Evolutionary conservation across 208 protist species (phyloP), one percentile per base, ranked within the genome.

Genomic region (Wallacemonas sp.): DNA sequence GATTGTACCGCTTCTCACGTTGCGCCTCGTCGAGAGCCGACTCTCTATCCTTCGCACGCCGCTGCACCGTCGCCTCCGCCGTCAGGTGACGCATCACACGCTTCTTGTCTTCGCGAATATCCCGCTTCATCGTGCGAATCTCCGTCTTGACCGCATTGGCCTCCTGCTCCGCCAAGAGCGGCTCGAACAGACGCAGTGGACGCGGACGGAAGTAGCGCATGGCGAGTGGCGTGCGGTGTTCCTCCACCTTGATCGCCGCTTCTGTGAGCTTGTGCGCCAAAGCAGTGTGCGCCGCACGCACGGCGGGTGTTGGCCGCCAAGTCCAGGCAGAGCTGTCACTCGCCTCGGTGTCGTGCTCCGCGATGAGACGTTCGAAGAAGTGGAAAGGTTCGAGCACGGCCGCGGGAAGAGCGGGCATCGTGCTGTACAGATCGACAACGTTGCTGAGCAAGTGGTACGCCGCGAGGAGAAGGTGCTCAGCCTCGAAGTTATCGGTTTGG

Each of bases 181-280:
- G 89, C 53, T 95, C 89, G 64, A 92, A 95, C 68, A 84, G 83
- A 31, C 89, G 89, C 54, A 95, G 64, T 30, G 89, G 89, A 1
- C 89, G 85, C 0, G 89, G 89, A 6, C 89, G 85, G 70, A 95
- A 92, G 39, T 70, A 79, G 44, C 89, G 89, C 89, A 95, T 95
- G 17, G 84, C 82, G 4, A 95, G 74, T 14, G 89, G 89, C 2
- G 89, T 83, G 45, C 89, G 85, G 46, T 72, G 68, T 27, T 60
- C 44, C 42, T 80, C 69, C 24, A 75, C 77, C 2, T 45, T 68
- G 15, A 21, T 28, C 11, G 65, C 41, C 21, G 67, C 24, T 41
- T 64, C 65, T 19, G 51, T 26, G 45, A 94, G 31, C 30, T 68
- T 68, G 44, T 51, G 53, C 14, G 66, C 42, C 17, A 90, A 70